These are phyloP conservation scores for Aspergillus haitiensis DNA, from an alignment of 495 filamentous ascomycete species.

Conservation along the genomic window DNA sequence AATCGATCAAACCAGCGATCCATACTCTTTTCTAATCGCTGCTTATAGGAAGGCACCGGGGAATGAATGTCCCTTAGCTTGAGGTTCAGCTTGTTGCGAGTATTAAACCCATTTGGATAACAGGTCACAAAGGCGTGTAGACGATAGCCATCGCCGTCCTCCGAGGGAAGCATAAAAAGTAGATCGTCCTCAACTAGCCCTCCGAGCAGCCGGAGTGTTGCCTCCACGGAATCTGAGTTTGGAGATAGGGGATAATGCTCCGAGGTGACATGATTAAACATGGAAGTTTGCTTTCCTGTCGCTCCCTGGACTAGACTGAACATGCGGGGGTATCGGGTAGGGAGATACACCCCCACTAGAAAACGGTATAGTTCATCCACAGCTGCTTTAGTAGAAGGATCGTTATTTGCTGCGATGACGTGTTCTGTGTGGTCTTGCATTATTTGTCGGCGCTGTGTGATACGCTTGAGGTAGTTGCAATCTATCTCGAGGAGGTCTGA, in stretches of 20 bases:
- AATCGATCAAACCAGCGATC: slow-evolving; percentile 63
- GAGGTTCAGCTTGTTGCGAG: slow-evolving; percentile 58
- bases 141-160: slow-evolving; percentile 41
- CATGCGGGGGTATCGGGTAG: slow-evolving; percentile 60
- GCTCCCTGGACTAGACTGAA: slow-evolving; percentile 39
- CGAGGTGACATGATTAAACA: slow-evolving; percentile 47
- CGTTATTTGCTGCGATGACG: slow-evolving; percentile 29
- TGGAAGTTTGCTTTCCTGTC: slow-evolving; percentile 41
- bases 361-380: slow-evolving; percentile 68
- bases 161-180: slow-evolving; percentile 59
- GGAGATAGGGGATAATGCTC: background rate
- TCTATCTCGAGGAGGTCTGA: slow-evolving; percentile 66
- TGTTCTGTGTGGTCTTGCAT: slow-evolving; percentile 46
- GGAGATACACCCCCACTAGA: slow-evolving; percentile 61
- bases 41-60: slow-evolving; percentile 63
- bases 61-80: slow-evolving; percentile 65
- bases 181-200: slow-evolving; percentile 56
- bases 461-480: slow-evolving; percentile 57
- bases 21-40: slow-evolving; percentile 69
- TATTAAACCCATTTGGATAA: slow-evolving; percentile 69
- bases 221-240: background rate
- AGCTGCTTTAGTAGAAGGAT: slow-evolving; percentile 34
- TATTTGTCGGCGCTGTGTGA: slow-evolving; percentile 50
- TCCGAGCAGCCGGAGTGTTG: background rate
- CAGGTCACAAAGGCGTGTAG: slow-evolving; percentile 67